Evolutionary conservation across 2,329 filamentous ascomycete species (phyloP).

Genomic region (Chaetomiaceae sp.): DNA sequence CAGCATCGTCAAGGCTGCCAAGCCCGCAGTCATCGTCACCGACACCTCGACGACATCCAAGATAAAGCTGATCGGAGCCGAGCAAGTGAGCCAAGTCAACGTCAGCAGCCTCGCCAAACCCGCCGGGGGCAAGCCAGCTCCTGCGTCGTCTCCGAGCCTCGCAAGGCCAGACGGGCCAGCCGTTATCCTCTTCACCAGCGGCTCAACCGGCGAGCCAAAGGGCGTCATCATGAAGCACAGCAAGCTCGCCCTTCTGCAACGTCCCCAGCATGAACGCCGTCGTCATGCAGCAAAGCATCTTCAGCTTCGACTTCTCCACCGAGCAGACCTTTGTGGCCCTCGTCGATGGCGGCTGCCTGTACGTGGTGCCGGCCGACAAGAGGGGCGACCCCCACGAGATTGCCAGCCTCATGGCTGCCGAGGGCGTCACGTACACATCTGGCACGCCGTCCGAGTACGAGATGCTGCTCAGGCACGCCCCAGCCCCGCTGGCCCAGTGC

Average conservation of each 20-base stretch:
- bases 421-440: slow-evolving; percentile 32
- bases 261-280: slow-evolving; percentile 18
- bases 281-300: slow-evolving; percentile 35
- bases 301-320: slow-evolving; percentile 34
- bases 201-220: slow-evolving; percentile 69
- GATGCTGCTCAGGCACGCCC: slow-evolving; percentile 17
- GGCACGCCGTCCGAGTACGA: slow-evolving; percentile 37
- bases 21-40: slow-evolving; percentile 31
- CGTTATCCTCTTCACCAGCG: slow-evolving; percentile 67
- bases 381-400: slow-evolving; percentile 34
- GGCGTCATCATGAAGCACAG: slow-evolving; percentile 47
- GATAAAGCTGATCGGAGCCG: too few relatives aligned
- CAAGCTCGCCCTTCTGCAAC: too few relatives aligned
- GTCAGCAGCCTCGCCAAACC: background rate
- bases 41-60: too few relatives aligned
- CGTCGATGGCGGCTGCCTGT: slow-evolving; percentile 30
- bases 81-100: too few relatives aligned
- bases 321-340: slow-evolving; percentile 32
- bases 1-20: slow-evolving; percentile 27
- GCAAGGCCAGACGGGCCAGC: background rate
- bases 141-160: background rate
- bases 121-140: background rate
- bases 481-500: slow-evolving; percentile 16
- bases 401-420: slow-evolving; percentile 28
- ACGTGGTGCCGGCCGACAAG: slow-evolving; percentile 27